Evolutionary conservation across 768 basidiomycete genomes (phyloP).

Genomic region (Mycena vitilis): DNA sequence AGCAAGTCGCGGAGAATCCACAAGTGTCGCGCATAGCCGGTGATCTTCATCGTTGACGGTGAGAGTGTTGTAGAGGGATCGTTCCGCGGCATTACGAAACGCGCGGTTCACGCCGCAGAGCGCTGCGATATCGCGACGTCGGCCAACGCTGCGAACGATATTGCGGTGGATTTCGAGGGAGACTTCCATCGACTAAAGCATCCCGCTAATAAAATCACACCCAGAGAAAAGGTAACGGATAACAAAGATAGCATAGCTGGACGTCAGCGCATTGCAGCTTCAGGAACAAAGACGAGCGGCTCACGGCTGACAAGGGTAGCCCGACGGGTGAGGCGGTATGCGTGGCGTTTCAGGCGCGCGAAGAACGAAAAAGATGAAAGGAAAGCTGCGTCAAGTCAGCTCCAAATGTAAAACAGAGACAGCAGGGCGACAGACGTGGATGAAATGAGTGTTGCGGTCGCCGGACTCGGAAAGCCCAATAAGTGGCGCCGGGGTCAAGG

Average conservation of each 20-base stretch:
- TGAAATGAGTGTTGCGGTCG: constrained; percentile 20
- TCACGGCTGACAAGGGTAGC: constrained; percentile 4
- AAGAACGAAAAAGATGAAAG: not conserved
- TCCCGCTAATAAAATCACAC: constrained; percentile 6
- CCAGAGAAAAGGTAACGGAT: too few relatives aligned
- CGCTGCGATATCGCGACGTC: constrained; percentile 63
- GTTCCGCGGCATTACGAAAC: constrained; percentile 67
- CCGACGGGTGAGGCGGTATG: not conserved
- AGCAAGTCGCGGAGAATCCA: constrained; percentile 59
- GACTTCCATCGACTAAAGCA: constrained; percentile 59
- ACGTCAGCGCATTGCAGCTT: constrained; percentile 1
- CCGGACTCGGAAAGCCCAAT: not conserved
- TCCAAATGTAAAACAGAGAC: not conserved
- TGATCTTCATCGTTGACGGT: constrained; percentile 54
- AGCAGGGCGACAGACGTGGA: not conserved
- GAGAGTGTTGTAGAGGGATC: constrained; percentile 69
- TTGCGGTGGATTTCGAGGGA: constrained; percentile 69
- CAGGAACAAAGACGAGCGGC: not conserved
- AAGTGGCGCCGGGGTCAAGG: not conserved
- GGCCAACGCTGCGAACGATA: constrained; percentile 64
- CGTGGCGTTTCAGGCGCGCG: not conserved
- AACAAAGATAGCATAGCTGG: not conserved
- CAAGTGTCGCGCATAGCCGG: constrained; percentile 61
- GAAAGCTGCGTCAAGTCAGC: constrained; percentile 4
- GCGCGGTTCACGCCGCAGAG: constrained; percentile 69